These are phyloP conservation scores for Mortierella polycephala DNA, from an alignment of 371 early-diverging fungal species.

Conservation along the genomic window DNA sequence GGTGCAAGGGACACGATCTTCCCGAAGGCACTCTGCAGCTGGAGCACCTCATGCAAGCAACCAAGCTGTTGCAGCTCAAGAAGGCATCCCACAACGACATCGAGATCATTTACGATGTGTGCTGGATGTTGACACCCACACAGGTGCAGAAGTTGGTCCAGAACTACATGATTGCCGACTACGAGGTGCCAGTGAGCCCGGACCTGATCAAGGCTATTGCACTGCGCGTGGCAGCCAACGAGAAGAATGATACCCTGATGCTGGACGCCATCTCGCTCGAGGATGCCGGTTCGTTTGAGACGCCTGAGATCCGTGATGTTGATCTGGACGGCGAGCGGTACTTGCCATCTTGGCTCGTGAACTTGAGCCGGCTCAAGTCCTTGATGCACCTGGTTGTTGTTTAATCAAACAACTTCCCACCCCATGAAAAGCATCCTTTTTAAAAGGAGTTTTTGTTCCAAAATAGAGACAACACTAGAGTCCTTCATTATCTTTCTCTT, in stretches of 20 bases:
- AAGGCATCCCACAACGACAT: conserved; percentile 92
- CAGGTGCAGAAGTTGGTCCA: conserved; percentile 96
- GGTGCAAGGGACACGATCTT: conserved; percentile 93
- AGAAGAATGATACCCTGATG: conserved; percentile 89
- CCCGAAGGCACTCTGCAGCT: conserved; percentile 90
- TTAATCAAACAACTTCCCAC: conserved; percentile 4
- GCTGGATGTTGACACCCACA: conserved; percentile 92
- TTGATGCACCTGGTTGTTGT: conserved; percentile 47
- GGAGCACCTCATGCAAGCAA: conserved; percentile 94
- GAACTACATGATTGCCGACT: conserved; percentile 80
- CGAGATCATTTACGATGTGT: conserved; percentile 95
- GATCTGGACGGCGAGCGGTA: conserved; percentile 61
- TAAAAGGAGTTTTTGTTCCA: not conserved
- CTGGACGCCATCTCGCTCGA: conserved; percentile 85
- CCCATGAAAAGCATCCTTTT: not conserved
- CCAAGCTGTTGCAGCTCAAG: conserved; percentile 93
- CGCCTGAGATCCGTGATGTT: conserved; percentile 68
- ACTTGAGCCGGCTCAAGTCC: conserved; percentile 43
- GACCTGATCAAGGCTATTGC: conserved; percentile 93
- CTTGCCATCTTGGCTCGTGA: conserved; percentile 64
- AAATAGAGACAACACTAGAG: not conserved
- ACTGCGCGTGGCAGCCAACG: conserved; percentile 82
- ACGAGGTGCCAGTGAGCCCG: conserved; percentile 87
- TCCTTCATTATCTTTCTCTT: too few species aligned
- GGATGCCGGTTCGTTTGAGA: conserved; percentile 74